These are phyloP conservation scores for Wickerhamomyces queroliae DNA, from an alignment of 805 yeast species.

Conservation along the genomic window DNA sequence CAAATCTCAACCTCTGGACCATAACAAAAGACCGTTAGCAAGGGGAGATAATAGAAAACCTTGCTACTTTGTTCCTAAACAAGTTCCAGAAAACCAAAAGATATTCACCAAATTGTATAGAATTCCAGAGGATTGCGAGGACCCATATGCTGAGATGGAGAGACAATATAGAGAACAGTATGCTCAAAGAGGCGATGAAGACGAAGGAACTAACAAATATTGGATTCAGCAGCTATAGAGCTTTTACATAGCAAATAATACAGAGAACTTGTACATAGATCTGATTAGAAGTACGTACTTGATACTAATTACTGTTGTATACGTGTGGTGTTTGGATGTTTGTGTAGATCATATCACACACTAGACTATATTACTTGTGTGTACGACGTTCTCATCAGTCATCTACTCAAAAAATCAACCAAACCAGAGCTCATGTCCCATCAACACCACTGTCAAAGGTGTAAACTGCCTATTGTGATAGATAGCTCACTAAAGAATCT, in stretches of 20 bases:
- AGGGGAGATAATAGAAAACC: slow-evolving; percentile 5
- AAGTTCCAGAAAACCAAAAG: slow-evolving; percentile 18
- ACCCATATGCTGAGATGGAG: slow-evolving; percentile 26
- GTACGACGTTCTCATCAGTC: no score
- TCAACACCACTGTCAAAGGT: slow-evolving; percentile 47
- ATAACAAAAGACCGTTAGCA: slow-evolving; percentile 11
- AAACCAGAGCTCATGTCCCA: slow-evolving; percentile 2
- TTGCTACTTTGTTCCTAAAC: slow-evolving; percentile 11
- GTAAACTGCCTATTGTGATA: slow-evolving; percentile 50
- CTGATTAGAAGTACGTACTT: no score
- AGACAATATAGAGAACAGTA: slow-evolving; percentile 14
- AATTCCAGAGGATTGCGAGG: slow-evolving; percentile 16
- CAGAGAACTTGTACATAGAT: neutral
- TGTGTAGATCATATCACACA: no score
- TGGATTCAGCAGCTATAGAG: slow-evolving; percentile 24
- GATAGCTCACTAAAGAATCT: slow-evolving; percentile 51
- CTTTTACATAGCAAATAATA: neutral
- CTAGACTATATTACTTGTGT: no score
- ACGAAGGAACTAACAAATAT: slow-evolving; percentile 19
- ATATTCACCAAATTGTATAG: slow-evolving; percentile 19
- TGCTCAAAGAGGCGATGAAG: slow-evolving; percentile 12
- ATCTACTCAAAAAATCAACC: neutral
- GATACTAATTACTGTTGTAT: no score
- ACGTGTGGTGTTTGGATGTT: slow-evolving; percentile 17
- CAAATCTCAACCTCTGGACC: slow-evolving; percentile 27